Base-by-base conservation (phyloP, 768 basidiomycete species). In the Rhizopogon salebrosus region DNA sequence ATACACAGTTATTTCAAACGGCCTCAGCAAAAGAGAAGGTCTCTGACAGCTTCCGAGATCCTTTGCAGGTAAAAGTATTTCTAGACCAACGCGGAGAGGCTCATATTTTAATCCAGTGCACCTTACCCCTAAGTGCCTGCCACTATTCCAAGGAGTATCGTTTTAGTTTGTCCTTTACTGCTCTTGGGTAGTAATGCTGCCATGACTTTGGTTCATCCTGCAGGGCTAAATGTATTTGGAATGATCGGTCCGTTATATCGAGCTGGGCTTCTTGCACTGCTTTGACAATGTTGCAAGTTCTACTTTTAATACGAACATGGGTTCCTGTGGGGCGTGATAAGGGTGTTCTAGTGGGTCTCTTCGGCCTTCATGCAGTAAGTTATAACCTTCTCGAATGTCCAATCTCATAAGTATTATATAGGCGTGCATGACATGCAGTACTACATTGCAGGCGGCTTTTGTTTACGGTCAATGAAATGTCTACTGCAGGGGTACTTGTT, bases 401-500 rank as follows among this genome's bases (percentile, higher is more conserved):
- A 48, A 24, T 49, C 27, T 31, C 41, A 29, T 43, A 20, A 13
- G 27, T 50, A 37, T 27, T 50, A 9, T 16, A 29, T 20, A 29
- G 50, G 42, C 38, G n/a, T 51, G 20, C 23, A 51, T 40, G 18
- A 27, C 45, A 29, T 8, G 50, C 31, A 34, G 11, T 31, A 45
- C 27, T 39, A 38, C 27, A 27, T 51, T 29, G 18, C 31, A 16
- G 11, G 24, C 18, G 24, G 18, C 42, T 8, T 20, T 27, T 27
- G 23, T 22, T 22, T 48, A 22, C 27, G 27, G 45, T 51, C 20
- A 48, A 48, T 51, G 43, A 51, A 42, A 41, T 51, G 20, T 49
- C 27, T 22, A 20, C 20, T 23, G n/a, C 31, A 7, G 20, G n/a
- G n/a, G 16, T 22, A 3, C 22, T 34, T 23, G 45, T 16, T 23